These are phyloP conservation scores for Chrysanthemum lavandulifolium DNA, from an alignment of 129 eudicot genomes.

Conservation along the genomic window DNA sequence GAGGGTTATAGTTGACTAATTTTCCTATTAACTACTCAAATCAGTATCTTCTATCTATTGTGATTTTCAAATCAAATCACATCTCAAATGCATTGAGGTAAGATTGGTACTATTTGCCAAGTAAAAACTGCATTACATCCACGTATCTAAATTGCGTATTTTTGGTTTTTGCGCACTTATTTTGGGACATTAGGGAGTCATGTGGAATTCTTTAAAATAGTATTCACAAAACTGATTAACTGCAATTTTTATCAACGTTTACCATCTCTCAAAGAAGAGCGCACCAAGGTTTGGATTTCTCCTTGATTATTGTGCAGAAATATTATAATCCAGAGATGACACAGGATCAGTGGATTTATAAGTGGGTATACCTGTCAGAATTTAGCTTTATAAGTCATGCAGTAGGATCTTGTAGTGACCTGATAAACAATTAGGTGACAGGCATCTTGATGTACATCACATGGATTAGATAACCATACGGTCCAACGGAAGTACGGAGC, in stretches of 20 bases:
- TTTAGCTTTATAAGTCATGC: background rate
- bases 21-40: no score
- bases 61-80: no score
- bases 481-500: background rate
- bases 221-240: background rate
- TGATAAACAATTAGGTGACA: background rate
- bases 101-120: no score
- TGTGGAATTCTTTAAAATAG: background rate
- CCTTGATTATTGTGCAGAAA: no score
- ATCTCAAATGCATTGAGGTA: no score
- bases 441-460: background rate
- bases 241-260: background rate
- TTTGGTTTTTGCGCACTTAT: no score
- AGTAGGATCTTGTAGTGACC: background rate
- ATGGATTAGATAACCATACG: background rate
- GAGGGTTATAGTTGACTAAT: no score
- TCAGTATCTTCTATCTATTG: no score
- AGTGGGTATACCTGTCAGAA: background rate
- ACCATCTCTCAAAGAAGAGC: background rate
- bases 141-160: no score
- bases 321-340: background rate
- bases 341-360: background rate
- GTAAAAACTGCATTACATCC: no score
- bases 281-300: background rate
- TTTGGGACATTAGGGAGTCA: no score